Base-by-base conservation (phyloP, 2,329 filamentous ascomycete genomes). In the Aspergillus sergii region DNA sequence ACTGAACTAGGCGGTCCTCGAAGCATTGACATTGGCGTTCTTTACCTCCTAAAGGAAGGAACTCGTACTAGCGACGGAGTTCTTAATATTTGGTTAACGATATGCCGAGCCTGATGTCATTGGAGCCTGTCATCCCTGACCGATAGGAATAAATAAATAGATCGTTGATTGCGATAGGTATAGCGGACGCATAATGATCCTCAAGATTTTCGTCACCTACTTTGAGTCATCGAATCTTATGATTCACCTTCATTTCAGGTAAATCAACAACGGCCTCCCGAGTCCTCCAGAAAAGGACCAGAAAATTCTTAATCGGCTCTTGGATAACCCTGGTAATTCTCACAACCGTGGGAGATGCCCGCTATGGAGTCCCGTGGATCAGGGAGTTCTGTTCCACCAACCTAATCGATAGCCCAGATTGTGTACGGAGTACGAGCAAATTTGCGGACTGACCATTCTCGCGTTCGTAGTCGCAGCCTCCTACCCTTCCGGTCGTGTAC, bases 261-360 rank as follows among this genome's bases (percentile, higher is more conserved):
- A 46, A 46, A 46, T 23, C 43, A 46, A 46, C 16, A 30, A n/a
- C 46, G 8, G 16, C 14, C 23, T 48, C 23, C 21, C 45, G 23
- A 48, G 14, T 48, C 23, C 45, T 26, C 8, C 23, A 14, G 45
- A 41, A 16, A n/a, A 41, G 4, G 39, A 41, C 19, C 9, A 41
- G 8, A 19, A 41, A 46, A 46, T 11, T 46, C 10, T 26, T 30
- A 14, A 50, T 32, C 26, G 16, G 12, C 26, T 50, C 8, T 28
- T 48, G 7, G 14, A 51, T 51, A 12, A 10, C 48, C 28, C 19
- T 32, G 16, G 23, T 51, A 32, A 51, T 51, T 64, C 57, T 59
- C 30, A 41, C 55, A 41, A 57, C 62, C 68, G 57, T 67, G 65
- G 68, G 58, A 66, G 63, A 62, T 66, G 66, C 68, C 68, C 68